Evolutionary conservation across 805 yeast species (phyloP).

Genomic region (Saccharomycopsis fibuligera): DNA sequence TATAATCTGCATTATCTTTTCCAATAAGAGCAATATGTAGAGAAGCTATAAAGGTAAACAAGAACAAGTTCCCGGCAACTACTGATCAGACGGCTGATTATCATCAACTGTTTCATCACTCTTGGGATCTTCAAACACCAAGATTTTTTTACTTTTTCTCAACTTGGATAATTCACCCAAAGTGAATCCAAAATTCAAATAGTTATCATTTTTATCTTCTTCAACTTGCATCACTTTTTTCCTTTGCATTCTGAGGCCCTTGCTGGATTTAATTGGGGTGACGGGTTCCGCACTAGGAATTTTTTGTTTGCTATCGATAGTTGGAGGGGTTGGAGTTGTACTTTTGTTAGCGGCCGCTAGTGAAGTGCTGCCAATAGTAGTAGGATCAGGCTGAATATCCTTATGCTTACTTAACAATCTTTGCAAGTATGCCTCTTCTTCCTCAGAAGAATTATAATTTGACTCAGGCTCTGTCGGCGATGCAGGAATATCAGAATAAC

Average conservation of each 20-base stretch:
- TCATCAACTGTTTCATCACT: neutral
- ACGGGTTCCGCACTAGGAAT: too few relatives aligned
- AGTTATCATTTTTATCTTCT: constrained; percentile 9
- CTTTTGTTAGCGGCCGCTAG: too few relatives aligned
- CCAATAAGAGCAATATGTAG: too few relatives aligned
- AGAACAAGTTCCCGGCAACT: too few relatives aligned
- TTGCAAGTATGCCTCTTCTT: constrained; percentile 17
- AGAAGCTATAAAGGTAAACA: too few relatives aligned
- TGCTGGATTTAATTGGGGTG: too few relatives aligned
- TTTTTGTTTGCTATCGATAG: too few relatives aligned
- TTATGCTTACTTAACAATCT: constrained; percentile 10
- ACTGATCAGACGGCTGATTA: too few relatives aligned
- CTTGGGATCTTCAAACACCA: constrained; percentile 20
- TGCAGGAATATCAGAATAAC: too few relatives aligned
- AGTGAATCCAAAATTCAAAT: constrained; percentile 21
- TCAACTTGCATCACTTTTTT: constrained; percentile 10
- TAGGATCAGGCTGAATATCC: neutral
- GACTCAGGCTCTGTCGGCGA: too few relatives aligned
- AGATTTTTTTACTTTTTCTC: constrained; percentile 16
- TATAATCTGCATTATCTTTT: too few relatives aligned
- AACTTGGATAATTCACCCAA: constrained; percentile 17
- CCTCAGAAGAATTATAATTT: constrained; percentile 3
- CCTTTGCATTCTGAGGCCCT: constrained; percentile 1
- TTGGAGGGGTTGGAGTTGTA: too few relatives aligned
- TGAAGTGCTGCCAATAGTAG: neutral